These are phyloP conservation scores for Ceratocystis cacaofunesta DNA, from an alignment of 2,329 filamentous ascomycete genomes.

Conservation along the genomic window DNA sequence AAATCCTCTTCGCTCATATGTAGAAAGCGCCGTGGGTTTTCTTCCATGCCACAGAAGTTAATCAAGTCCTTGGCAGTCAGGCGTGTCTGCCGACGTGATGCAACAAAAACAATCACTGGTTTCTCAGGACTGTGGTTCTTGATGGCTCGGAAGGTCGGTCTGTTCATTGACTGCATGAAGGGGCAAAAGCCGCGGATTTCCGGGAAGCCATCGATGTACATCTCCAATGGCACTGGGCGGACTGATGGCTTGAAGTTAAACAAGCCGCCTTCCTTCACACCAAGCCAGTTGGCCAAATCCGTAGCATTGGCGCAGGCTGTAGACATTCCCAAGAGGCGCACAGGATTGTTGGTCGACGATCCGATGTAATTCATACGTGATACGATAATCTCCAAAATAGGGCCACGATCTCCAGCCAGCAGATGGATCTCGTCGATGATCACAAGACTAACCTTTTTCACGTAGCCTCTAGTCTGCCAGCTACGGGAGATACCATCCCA, in stretches of 20 bases:
- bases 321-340: conserved; percentile 94
- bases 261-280: conserved; percentile 72
- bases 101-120: conserved; percentile 95
- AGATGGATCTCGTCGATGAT: conserved; percentile 98
- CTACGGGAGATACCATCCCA: conserved; percentile 99
- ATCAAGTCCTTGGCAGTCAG: conserved; percentile 92
- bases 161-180: conserved; percentile 98
- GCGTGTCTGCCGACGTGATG: conserved; percentile 84
- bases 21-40: conserved; percentile 85
- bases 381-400: conserved; percentile 95
- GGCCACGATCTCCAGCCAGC: conserved; percentile 88
- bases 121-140: conserved; percentile 94
- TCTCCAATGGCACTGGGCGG: conserved; percentile 84
- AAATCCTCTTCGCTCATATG: conserved; percentile 91
- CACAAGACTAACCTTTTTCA: conserved; percentile 83
- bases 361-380: conserved; percentile 97
- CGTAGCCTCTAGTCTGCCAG: conserved; percentile 95
- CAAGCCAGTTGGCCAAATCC: conserved; percentile 90
- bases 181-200: conserved; percentile 92
- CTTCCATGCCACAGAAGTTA: conserved; percentile 96
- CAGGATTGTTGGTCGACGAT: conserved; percentile 75
- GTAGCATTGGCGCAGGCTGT: conserved; percentile 93
- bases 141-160: conserved; percentile 89
- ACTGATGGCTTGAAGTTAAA: conserved; percentile 98
- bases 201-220: conserved; percentile 95